A percentile compares a stretch with the other conserved stretches of the same genome.
These are phyloP conservation scores for Penicillium corylophilum DNA, from an alignment of 2,329 filamentous ascomycete genomes.

Conservation along the genomic window DNA sequence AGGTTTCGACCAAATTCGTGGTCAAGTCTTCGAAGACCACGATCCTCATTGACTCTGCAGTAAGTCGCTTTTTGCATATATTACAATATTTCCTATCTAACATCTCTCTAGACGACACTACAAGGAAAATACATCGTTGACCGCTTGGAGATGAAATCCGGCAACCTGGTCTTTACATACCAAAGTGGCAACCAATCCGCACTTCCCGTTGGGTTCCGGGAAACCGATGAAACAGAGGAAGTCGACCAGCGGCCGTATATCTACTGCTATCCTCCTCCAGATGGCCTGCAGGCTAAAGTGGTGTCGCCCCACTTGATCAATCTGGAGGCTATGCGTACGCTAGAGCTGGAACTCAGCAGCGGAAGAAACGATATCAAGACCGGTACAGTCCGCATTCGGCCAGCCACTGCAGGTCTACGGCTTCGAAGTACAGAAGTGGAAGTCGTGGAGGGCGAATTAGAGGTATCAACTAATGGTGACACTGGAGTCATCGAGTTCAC, in stretches of 20 bases:
- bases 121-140: conserved; percentile 74
- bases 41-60: conserved; percentile 50
- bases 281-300: conserved; percentile 68
- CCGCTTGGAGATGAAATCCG: conserved; percentile 60
- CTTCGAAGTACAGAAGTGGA: conserved; percentile 54
- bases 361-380: conserved; percentile 68
- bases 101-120: conserved; percentile 37
- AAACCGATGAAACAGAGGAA: conserved; percentile 31
- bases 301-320: conserved; percentile 69
- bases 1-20: conserved; percentile 46
- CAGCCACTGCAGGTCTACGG: conserved; percentile 61
- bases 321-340: conserved; percentile 72
- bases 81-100: not conserved
- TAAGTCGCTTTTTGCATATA: conserved; percentile 24
- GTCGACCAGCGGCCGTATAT: conserved; percentile 60
- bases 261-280: conserved; percentile 68
- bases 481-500: conserved; percentile 49
- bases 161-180: conserved; percentile 41
- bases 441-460: conserved; percentile 42
- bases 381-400: conserved; percentile 54
- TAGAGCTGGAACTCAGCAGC: conserved; percentile 70
- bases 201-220: conserved; percentile 38
- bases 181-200: conserved; percentile 28
- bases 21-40: conserved; percentile 58
- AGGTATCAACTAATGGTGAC: conserved; percentile 44